These are phyloP conservation scores for Adansonia gregorii DNA, from an alignment of 441 rosid species.

Conservation along the genomic window DNA sequence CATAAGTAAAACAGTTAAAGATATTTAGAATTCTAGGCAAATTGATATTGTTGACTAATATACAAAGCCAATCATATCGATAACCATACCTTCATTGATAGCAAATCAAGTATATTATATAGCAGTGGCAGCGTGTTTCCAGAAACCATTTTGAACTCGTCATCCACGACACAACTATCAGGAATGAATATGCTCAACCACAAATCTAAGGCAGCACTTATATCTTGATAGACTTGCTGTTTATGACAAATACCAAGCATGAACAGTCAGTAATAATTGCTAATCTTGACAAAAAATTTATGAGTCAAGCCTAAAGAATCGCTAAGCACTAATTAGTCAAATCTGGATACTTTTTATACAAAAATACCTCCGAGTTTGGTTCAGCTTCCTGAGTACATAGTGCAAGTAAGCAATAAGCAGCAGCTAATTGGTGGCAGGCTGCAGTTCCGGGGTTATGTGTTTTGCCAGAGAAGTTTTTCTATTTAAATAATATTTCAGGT, in stretches of 20 bases:
- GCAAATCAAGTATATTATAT: slow-evolving; percentile 66
- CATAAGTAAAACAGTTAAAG: background rate
- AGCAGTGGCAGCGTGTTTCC: slow-evolving; percentile 56
- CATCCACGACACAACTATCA: slow-evolving; percentile 39
- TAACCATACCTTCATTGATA: slow-evolving; percentile 68
- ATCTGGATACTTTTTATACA: slow-evolving; percentile 35
- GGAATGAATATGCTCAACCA: slow-evolving; percentile 54
- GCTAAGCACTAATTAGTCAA: slow-evolving; percentile 13
- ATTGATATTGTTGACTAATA: slow-evolving; percentile 13
- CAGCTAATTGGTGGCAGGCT: slow-evolving; percentile 57
- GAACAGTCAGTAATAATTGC: slow-evolving; percentile 31
- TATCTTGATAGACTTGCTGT: slow-evolving; percentile 68
- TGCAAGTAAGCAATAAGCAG: slow-evolving; percentile 77
- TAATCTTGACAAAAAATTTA: slow-evolving; percentile 15
- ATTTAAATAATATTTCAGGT: slow-evolving; percentile 36
- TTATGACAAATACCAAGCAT: slow-evolving; percentile 27
- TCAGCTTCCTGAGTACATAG: slow-evolving; percentile 73
- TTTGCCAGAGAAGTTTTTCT: slow-evolving; percentile 42
- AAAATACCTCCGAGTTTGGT: slow-evolving; percentile 79
- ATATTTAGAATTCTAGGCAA: slow-evolving; percentile 20
- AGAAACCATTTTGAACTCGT: slow-evolving; percentile 40
- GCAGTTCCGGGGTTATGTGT: slow-evolving; percentile 33
- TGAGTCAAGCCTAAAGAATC: slow-evolving; percentile 17
- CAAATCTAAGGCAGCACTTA: slow-evolving; percentile 57
- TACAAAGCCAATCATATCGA: slow-evolving; percentile 22